Evolutionary conservation across 148 eudicot species (phyloP), one percentile per base, ranked within the genome.

Genomic region (Rhododendron mucronatum): DNA sequence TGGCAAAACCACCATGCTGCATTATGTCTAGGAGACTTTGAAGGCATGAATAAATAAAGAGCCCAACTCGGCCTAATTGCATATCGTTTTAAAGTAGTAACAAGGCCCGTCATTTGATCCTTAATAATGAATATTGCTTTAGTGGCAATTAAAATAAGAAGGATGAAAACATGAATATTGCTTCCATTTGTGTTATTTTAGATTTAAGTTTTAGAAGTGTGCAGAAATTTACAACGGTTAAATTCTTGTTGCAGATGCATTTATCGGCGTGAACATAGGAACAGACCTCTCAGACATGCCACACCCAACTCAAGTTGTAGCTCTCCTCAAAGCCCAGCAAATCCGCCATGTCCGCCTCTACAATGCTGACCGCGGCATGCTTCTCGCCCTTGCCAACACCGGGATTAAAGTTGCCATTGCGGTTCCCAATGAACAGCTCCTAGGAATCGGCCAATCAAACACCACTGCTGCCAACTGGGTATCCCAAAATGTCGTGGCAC

Each of bases 391-490:
- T 53, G 94, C 96, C 82, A 92, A 92, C 21, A 91, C 98, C 0
- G 98, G 94, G 11, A 96, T 96, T 71, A 88, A 91, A 86, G 98
- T 96, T 20, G 87, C 95, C 4, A 82, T 96, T 59, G 81, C 96
- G 0, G 89, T 96, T 50, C 96, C 98, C 8, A 96, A 96, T 44
- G 95, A 96, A 0, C 93, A 96, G 80, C 91, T 96, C 85, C 92
- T 96, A 6, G 95, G 96, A 67, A 88, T 96, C 1, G 98, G 96
- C 37, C 96, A 96, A 90, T 96, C 97, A 10, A 93, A 93, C 65
- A 85, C 98, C 2, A 93, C 98, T 7, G 98, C 98, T 0, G 98
- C 98, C 28, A 90, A 91, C 41, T 96, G 98, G 98, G 98, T 96
- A 1, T 50, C 94, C 15, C 96, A 96, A 86, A 94, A 96, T 78